phyloP scores from a whole-genome alignment of 2,329 filamentous ascomycete species.

The Fusarium bactridioides region DNA sequence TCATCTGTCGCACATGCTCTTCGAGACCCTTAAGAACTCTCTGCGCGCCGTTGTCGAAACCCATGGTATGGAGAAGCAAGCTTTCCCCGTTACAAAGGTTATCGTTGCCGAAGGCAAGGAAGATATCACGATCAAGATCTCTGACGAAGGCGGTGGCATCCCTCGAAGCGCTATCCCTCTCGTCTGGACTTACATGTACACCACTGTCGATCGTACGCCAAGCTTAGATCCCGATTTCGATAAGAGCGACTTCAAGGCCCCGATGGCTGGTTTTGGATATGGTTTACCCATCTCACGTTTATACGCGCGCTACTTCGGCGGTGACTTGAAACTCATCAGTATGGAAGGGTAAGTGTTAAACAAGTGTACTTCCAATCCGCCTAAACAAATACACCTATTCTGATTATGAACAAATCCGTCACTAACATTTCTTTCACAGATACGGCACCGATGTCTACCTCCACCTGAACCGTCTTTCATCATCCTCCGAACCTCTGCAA shows the following conservation, averaged over 20 bases:
- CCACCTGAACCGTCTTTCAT: constrained; percentile 93
- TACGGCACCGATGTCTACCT: constrained; percentile 99
- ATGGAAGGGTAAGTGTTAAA: constrained; percentile 87
- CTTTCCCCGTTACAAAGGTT: constrained; percentile 95
- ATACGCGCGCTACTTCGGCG: constrained; percentile 96
- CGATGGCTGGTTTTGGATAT: constrained; percentile 99
- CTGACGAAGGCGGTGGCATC: constrained; percentile 95
- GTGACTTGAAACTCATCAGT: constrained; percentile 95
- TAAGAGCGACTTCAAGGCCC: constrained; percentile 98
- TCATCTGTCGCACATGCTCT: constrained; percentile 99
- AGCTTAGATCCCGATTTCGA: constrained; percentile 97
- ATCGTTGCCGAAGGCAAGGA: constrained; percentile 98
- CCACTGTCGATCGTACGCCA: constrained; percentile 94
- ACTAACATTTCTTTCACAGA: constrained; percentile 55
- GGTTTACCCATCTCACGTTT: constrained; percentile 92
- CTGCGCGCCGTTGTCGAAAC: constrained; percentile 95
- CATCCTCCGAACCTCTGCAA: constrained; percentile 95
- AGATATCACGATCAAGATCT: constrained; percentile 98
- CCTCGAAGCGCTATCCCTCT: constrained; percentile 91
- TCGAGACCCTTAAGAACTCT: constrained; percentile 98
- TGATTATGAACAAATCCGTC: background rate
- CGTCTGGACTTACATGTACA: constrained; percentile 99
- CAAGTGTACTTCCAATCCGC: background rate
- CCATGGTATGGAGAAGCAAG: constrained; percentile 93
- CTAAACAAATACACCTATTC: background rate